A percentile compares a stretch with the other conserved stretches of the same genome.
Evolutionary conservation across 169 alveolate species (phyloP).

Genomic region (Plasmodium reichenowi): DNA sequence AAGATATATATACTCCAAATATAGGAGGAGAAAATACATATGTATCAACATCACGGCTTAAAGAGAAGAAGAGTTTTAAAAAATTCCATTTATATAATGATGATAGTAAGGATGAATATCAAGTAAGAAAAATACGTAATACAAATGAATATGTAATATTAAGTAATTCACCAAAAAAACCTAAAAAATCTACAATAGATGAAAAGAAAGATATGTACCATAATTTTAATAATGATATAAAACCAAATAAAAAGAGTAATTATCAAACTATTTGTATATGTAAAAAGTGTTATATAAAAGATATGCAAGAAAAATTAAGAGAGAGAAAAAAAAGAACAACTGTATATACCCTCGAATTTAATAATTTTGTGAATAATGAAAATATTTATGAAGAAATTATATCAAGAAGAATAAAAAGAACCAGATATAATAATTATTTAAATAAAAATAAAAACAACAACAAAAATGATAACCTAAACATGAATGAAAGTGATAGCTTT

Average conservation of each 20-base stretch:
- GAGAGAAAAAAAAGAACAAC: conserved; percentile 55
- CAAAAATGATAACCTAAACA: not conserved
- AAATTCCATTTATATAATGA: conserved; percentile 24
- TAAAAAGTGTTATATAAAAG: conserved; percentile 42
- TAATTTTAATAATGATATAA: conserved; percentile 8
- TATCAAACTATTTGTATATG: conserved; percentile 23
- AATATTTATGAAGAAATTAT: not conserved
- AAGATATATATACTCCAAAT: conserved; percentile 18
- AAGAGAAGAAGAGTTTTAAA: conserved; percentile 21
- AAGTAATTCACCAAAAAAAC: conserved; percentile 2
- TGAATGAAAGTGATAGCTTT: not conserved
- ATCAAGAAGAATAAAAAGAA: not conserved
- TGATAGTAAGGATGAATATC: conserved; percentile 21
- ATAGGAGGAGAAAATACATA: conserved; percentile 16
- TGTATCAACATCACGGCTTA: conserved; percentile 10
- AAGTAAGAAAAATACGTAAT: conserved; percentile 5
- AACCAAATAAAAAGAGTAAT: not conserved
- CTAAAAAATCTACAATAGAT: not conserved
- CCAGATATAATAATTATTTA: not conserved
- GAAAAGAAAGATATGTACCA: not conserved
- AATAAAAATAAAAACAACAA: not conserved
- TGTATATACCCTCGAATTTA: conserved; percentile 59
- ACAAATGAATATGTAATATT: conserved; percentile 17
- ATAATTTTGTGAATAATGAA: conserved; percentile 23
- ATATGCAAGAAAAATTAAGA: conserved; percentile 19